phyloP scores from a whole-genome alignment of 1,139 yeast genomes.

The Geotrichum restrictum region DNA sequence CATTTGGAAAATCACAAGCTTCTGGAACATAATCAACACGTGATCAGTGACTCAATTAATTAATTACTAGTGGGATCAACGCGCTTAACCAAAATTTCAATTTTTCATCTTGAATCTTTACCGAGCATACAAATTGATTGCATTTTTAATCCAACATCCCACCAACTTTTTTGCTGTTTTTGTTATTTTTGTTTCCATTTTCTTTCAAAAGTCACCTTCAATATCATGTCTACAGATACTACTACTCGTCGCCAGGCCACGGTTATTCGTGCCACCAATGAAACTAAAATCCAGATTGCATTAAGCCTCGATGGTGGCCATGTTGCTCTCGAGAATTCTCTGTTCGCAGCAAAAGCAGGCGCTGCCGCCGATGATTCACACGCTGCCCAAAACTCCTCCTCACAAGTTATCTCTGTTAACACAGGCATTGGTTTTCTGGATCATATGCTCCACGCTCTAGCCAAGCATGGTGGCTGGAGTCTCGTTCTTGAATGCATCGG shows the following conservation, averaged over 20 bases:
- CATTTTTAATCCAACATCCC: neutral
- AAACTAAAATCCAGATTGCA: slow-evolving; percentile 86
- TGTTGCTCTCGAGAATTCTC: slow-evolving; percentile 55
- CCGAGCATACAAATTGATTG: neutral
- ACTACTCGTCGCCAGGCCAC: slow-evolving; percentile 46
- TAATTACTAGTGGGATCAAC: neutral
- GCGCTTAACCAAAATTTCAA: neutral
- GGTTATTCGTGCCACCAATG: slow-evolving; percentile 75
- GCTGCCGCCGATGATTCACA: slow-evolving; percentile 43
- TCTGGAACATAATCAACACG: too few relatives aligned
- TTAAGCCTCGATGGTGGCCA: slow-evolving; percentile 81
- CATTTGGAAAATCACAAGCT: too few relatives aligned
- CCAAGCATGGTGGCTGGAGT: slow-evolving; percentile 97
- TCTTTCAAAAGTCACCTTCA: neutral
- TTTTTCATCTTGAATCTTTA: neutral
- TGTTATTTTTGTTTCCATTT: neutral
- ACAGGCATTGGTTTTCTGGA: slow-evolving; percentile 95
- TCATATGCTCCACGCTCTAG: slow-evolving; percentile 95
- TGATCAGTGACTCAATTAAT: slow-evolving; percentile 1
- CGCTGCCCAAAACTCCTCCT: slow-evolving; percentile 57
- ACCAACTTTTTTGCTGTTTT: neutral
- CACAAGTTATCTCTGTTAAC: slow-evolving; percentile 73
- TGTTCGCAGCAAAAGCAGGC: slow-evolving; percentile 35
- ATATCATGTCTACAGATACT: slow-evolving; percentile 3
- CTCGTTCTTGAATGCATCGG: slow-evolving; percentile 84